These are phyloP conservation scores for Xerocomellus amylosporus DNA, from an alignment of 768 basidiomycete species.

Conservation along the genomic window DNA sequence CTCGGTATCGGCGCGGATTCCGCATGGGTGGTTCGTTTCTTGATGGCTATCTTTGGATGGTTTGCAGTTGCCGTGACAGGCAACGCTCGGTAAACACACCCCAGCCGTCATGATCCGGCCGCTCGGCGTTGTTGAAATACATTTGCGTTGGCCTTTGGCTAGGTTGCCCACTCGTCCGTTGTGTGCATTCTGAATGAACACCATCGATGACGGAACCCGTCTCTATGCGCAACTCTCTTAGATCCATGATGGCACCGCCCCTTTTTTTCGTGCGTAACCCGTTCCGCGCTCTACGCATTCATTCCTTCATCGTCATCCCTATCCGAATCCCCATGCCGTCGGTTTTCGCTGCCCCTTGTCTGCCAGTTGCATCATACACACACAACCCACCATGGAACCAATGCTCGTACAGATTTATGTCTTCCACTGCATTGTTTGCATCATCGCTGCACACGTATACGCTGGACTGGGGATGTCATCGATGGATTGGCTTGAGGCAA, in stretches of 20 bases:
- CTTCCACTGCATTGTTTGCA: neutral
- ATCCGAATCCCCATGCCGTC: neutral
- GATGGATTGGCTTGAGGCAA: neutral
- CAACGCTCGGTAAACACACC: constrained; percentile 16
- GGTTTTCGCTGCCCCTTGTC: neutral
- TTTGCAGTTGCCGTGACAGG: constrained; percentile 57
- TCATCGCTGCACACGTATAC: neutral
- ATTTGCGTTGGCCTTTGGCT: neutral
- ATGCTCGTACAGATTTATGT: neutral
- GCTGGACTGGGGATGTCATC: neutral
- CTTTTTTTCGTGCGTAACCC: neutral
- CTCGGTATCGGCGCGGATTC: constrained; percentile 68
- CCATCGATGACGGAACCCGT: neutral
- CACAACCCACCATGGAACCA: constrained; percentile 1
- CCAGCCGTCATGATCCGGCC: neutral
- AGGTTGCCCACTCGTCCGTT: neutral
- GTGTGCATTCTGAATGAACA: constrained; percentile 1
- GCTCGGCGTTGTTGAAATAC: neutral
- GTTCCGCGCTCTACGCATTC: neutral
- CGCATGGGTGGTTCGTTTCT: constrained; percentile 75
- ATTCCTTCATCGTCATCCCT: neutral
- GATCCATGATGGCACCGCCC: no score
- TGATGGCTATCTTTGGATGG: constrained; percentile 82
- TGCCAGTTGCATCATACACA: neutral
- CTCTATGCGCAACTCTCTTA: constrained; percentile 5